phyloP scores from a whole-genome alignment of 768 basidiomycete species.

The Pleurotus pulmonarius region DNA sequence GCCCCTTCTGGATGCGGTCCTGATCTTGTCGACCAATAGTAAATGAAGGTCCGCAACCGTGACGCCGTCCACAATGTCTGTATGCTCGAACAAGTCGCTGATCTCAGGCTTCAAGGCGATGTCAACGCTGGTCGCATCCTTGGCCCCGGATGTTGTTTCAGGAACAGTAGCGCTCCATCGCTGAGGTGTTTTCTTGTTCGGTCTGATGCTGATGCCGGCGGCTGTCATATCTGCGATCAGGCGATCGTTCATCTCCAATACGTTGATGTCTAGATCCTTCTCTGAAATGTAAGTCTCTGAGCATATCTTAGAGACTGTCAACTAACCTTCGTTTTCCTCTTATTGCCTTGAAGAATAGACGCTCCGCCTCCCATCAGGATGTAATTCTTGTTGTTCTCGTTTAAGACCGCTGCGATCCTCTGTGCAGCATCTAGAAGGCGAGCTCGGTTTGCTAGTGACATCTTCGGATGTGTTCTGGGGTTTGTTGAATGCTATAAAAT shows the following conservation, averaged over 20 bases:
- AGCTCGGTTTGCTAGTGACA: too few relatives aligned
- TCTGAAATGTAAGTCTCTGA: too few relatives aligned
- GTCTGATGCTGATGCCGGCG: background rate
- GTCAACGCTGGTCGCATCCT: conserved; percentile 5
- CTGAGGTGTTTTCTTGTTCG: background rate
- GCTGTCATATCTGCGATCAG: background rate
- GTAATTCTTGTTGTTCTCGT: too few relatives aligned
- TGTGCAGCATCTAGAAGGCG: too few relatives aligned
- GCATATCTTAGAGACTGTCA: too few relatives aligned
- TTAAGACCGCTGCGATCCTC: too few relatives aligned
- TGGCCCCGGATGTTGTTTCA: background rate
- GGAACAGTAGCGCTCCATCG: conserved; percentile 2
- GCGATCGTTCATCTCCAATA: background rate
- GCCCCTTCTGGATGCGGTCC: background rate
- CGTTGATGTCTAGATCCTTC: conserved; percentile 4
- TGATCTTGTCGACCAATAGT: conserved; percentile 8
- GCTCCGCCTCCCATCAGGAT: too few relatives aligned
- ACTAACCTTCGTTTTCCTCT: too few relatives aligned
- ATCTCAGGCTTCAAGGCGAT: background rate
- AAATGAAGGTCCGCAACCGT: background rate
- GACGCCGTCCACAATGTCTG: background rate
- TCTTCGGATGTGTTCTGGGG: too few relatives aligned
- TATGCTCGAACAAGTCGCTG: background rate
- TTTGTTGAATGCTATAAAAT: too few relatives aligned
- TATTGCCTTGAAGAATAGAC: too few relatives aligned